Percentiles rank a stretch among this genome's conserved stretches.
phyloP scores from a whole-genome alignment of 148 eudicot genomes.

The Silene conica region DNA sequence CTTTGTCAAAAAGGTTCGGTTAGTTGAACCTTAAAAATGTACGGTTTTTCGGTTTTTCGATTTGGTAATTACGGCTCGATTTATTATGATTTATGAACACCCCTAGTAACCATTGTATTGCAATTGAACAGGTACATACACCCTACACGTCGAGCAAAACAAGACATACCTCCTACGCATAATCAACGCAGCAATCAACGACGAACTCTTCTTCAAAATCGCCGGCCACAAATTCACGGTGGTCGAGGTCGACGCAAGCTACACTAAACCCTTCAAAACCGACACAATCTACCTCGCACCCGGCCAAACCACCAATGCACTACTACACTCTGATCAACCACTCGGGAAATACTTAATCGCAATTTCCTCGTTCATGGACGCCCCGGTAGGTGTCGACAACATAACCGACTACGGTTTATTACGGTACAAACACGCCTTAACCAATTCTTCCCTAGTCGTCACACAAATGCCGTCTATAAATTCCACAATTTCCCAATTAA shows the following conservation, averaged over 20 bases:
- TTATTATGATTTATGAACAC: too few relatives aligned
- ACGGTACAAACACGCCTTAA: slow-evolving; percentile 31
- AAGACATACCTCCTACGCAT: slow-evolving; percentile 64
- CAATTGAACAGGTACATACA: slow-evolving; percentile 38
- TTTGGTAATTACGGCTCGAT: too few relatives aligned
- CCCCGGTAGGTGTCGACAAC: slow-evolving; percentile 56
- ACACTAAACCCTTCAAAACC: slow-evolving; percentile 57
- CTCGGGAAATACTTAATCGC: slow-evolving; percentile 50
- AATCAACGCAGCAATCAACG: slow-evolving; percentile 73
- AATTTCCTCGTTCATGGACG: slow-evolving; percentile 73
- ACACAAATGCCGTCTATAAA: slow-evolving; percentile 47
- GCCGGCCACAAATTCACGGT: slow-evolving; percentile 58
- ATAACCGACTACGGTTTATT: slow-evolving; percentile 36
- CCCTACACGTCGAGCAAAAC: slow-evolving; percentile 43
- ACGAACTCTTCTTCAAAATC: slow-evolving; percentile 71
- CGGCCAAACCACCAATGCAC: slow-evolving; percentile 75
- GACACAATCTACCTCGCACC: slow-evolving; percentile 64
- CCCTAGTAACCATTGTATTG: neutral
- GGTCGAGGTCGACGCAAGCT: slow-evolving; percentile 72
- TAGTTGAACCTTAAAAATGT: too few relatives aligned
- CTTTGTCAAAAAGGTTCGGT: too few relatives aligned
- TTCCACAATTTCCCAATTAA: slow-evolving; percentile 37
- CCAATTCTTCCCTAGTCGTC: slow-evolving; percentile 27
- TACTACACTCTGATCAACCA: slow-evolving; percentile 44
- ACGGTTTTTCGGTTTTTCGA: too few relatives aligned